Conservation (phyloP, 2,329 filamentous ascomycete species). For the Coniochaeta sp. region DNA sequence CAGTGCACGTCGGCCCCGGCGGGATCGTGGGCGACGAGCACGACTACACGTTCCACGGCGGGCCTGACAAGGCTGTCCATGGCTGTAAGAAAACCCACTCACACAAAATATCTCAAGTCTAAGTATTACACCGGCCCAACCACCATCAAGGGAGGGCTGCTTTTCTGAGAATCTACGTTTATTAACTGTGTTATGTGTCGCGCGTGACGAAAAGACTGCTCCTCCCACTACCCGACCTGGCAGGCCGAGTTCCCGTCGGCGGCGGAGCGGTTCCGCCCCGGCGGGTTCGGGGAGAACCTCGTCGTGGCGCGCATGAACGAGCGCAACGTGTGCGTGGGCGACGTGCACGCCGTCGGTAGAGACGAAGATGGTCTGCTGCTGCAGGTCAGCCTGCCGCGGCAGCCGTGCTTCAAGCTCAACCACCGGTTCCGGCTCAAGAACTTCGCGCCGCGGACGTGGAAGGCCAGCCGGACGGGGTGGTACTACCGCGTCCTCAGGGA, state of each 20-base stretch:
- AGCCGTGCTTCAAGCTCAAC: slow-evolving; percentile 63
- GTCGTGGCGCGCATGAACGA: slow-evolving; percentile 53
- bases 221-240: slow-evolving; percentile 51
- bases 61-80: slow-evolving; percentile 56
- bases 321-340: slow-evolving; percentile 58
- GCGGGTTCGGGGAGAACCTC: slow-evolving; percentile 60
- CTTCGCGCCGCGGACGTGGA: slow-evolving; percentile 52
- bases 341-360: slow-evolving; percentile 47
- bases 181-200: too few relatives aligned
- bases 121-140: too few relatives aligned
- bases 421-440: slow-evolving; percentile 58
- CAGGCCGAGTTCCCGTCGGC: slow-evolving; percentile 41
- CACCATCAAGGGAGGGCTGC: too few relatives aligned
- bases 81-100: slow-evolving; percentile 34
- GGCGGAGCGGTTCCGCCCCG: slow-evolving; percentile 43
- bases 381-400: slow-evolving; percentile 53
- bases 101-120: too few relatives aligned
- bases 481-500: slow-evolving; percentile 54
- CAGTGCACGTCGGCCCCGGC: slow-evolving; percentile 35
- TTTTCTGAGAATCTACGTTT: too few relatives aligned
- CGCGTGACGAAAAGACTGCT: slow-evolving; percentile 49
- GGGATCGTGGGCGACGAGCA: slow-evolving; percentile 56
- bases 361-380: slow-evolving; percentile 36
- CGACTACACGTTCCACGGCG: slow-evolving; percentile 54
- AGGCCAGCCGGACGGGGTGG: slow-evolving; percentile 55